These are phyloP conservation scores for Trichoderma sp. DNA, from an alignment of 2,329 filamentous ascomycete species.

Conservation along the genomic window DNA sequence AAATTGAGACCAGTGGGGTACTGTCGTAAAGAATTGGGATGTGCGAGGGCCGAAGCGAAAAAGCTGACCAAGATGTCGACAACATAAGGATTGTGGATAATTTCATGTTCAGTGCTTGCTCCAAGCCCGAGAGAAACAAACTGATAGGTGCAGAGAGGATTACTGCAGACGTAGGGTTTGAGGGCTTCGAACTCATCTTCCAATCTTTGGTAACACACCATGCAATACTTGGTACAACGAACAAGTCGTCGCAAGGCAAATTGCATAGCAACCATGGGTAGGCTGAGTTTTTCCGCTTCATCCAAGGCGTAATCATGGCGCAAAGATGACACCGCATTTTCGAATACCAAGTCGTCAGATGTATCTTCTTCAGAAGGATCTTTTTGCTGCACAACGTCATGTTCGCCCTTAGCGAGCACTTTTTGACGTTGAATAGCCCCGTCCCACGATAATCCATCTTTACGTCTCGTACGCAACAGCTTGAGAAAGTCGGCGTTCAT, in stretches of 20 bases:
- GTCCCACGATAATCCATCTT: conserved; percentile 64
- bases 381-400: neutral
- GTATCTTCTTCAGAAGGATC: neutral
- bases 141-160: conserved; percentile 79
- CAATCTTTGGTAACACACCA: conserved; percentile 77
- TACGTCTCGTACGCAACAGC: conserved; percentile 63
- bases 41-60: conserved; percentile 65
- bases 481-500: conserved; percentile 67
- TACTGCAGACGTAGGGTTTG: conserved; percentile 79
- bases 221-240: conserved; percentile 82
- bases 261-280: conserved; percentile 68
- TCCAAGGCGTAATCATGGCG: conserved; percentile 39
- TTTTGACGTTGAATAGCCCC: conserved; percentile 32
- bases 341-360: conserved; percentile 7
- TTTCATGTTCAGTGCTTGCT: conserved; percentile 82
- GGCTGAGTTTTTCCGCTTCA: conserved; percentile 47
- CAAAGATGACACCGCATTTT: conserved; percentile 31
- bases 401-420: neutral
- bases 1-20: conserved; percentile 50
- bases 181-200: conserved; percentile 67
- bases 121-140: conserved; percentile 87
- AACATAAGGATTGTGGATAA: conserved; percentile 76
- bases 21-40: conserved; percentile 45
- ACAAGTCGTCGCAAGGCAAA: conserved; percentile 77
- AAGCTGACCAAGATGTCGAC: conserved; percentile 85